Evolutionary conservation across 1,284 basidiomycete species (phyloP).

Genomic region (Austroboletus novae-zelandiae): DNA sequence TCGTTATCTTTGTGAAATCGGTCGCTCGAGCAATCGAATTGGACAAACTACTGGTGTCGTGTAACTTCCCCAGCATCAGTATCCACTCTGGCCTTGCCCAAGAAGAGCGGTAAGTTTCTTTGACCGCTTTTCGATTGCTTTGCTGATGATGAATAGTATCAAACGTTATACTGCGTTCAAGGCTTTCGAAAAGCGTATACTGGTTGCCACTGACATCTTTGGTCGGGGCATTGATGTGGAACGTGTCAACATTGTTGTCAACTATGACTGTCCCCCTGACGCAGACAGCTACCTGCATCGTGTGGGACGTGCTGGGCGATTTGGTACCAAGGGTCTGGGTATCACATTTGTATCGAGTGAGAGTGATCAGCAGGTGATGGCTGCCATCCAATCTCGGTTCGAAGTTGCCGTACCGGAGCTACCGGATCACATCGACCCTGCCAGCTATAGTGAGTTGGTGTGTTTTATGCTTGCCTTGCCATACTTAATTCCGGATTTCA

Average conservation of each 20-base stretch:
- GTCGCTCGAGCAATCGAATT: constrained; percentile 95
- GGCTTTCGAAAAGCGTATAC: constrained; percentile 98
- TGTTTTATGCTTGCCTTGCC: neutral
- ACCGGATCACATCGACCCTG: constrained; percentile 89
- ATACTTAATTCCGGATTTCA: constrained; percentile 5
- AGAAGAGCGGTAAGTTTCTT: constrained; percentile 81
- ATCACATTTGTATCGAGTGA: constrained; percentile 96
- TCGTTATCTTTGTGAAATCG: constrained; percentile 99
- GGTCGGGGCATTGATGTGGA: constrained; percentile 98
- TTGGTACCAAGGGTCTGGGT: constrained; percentile 99
- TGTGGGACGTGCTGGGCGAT: constrained; percentile 98
- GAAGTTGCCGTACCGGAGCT: constrained; percentile 92
- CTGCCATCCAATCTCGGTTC: constrained; percentile 87
- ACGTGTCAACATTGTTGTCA: constrained; percentile 95
- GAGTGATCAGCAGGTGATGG: constrained; percentile 91
- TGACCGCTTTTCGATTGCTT: rapidly evolving
- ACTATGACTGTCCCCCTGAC: constrained; percentile 94
- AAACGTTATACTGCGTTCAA: constrained; percentile 99
- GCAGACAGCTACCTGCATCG: constrained; percentile 99
- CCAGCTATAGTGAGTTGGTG: constrained; percentile 72
- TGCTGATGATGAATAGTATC: constrained; percentile 56
- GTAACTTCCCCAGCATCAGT: constrained; percentile 98
- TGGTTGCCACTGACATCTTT: constrained; percentile 97
- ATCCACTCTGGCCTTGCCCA: constrained; percentile 95
- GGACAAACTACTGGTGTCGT: constrained; percentile 94